Evolutionary conservation across 179 eudicot species (phyloP).

Genomic region (Silene vulgaris): DNA sequence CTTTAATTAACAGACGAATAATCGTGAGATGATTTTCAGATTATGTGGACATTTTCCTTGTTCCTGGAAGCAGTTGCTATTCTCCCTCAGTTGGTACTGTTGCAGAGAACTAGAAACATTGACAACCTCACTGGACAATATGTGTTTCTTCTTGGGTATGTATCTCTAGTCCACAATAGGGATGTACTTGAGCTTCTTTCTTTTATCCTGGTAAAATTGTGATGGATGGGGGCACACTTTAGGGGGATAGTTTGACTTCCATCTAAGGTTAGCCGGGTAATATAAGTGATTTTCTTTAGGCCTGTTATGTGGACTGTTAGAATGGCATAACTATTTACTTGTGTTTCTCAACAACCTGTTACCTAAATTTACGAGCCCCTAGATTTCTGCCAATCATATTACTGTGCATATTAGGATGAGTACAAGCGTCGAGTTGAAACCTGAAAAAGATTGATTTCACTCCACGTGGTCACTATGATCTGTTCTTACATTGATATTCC

Average conservation of each 20-base stretch:
- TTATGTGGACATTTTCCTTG: constrained; percentile 93
- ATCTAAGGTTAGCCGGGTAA: background rate
- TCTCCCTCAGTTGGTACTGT: constrained; percentile 87
- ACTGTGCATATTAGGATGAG: background rate
- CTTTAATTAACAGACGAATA: background rate
- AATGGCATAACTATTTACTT: background rate
- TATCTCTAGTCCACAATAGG: constrained; percentile 8
- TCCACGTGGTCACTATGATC: background rate
- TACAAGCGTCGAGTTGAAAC: background rate
- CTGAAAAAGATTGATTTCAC: background rate
- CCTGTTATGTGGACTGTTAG: background rate
- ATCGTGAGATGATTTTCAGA: constrained; percentile 35
- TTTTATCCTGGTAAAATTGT: background rate
- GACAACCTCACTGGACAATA: constrained; percentile 98
- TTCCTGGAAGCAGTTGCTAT: constrained; percentile 95
- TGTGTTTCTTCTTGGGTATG: constrained; percentile 87
- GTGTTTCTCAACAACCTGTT: background rate
- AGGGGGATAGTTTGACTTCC: background rate
- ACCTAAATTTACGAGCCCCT: background rate
- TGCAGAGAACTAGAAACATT: constrained; percentile 95
- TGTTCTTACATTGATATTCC: background rate
- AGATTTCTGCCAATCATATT: background rate
- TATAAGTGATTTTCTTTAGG: background rate
- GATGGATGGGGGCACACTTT: background rate
- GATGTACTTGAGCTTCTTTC: background rate